Evolutionary conservation across 2,329 filamentous ascomycete species (phyloP).

Genomic region (Alternaria sp.): DNA sequence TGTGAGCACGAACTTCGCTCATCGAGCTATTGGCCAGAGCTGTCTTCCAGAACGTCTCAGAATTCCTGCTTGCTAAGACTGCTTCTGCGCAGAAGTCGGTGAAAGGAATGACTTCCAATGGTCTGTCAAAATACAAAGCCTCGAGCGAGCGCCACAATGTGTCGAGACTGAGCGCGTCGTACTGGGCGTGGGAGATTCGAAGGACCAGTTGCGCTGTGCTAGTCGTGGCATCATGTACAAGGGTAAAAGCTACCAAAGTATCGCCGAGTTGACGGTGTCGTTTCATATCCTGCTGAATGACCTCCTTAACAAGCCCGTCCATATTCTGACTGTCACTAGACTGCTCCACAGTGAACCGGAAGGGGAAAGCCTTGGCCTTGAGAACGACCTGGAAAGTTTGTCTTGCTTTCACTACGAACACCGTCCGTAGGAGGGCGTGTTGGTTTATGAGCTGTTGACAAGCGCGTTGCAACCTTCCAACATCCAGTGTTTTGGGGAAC

Average conservation of each 20-base stretch:
- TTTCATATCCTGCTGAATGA: conserved; percentile 1
- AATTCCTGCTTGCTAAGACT: not conserved
- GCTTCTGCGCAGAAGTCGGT: not conserved
- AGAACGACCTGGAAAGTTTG: conserved; percentile 2
- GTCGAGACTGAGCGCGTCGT: conserved; percentile 2
- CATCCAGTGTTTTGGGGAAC: not conserved
- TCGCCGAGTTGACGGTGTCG: not conserved
- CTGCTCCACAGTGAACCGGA: not conserved
- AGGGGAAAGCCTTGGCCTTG: not conserved
- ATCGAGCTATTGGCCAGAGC: not conserved
- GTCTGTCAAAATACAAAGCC: not conserved
- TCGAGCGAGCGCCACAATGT: conserved; percentile 5
- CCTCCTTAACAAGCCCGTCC: not conserved
- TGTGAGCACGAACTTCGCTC: not conserved
- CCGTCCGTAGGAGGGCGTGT: conserved; percentile 1
- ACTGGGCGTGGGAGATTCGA: conserved; percentile 5
- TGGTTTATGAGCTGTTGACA: not conserved
- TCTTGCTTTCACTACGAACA: not conserved
- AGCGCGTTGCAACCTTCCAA: not conserved
- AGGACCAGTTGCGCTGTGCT: conserved; percentile 1
- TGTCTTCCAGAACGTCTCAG: not conserved
- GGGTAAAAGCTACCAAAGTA: not conserved
- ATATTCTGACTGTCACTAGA: not conserved
- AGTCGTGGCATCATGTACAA: not conserved
- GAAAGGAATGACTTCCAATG: not conserved